A percentile compares a stretch with the other conserved stretches of the same genome.
Conservation (phyloP, 1,284 basidiomycete species). For the Ganoderma meredithae region DNA sequence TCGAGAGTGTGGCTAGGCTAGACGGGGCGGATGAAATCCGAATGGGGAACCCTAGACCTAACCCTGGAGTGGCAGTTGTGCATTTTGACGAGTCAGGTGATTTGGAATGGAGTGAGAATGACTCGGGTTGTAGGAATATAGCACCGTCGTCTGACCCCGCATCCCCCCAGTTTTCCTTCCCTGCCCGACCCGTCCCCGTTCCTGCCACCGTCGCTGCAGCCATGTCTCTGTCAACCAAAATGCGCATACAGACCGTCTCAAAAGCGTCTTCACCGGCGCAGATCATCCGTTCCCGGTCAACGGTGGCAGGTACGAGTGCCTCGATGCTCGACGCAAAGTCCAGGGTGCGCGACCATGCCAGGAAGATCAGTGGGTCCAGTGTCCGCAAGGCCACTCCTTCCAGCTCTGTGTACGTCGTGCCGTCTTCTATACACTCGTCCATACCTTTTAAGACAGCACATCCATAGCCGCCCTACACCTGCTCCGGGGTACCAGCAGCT, state of each 20-base stretch:
- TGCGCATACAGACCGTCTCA: constrained; percentile 54
- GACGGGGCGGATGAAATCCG: too few species aligned
- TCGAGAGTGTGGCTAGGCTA: not conserved
- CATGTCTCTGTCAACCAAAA: constrained; percentile 41
- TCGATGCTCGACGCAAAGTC: constrained; percentile 75
- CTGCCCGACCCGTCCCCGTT: constrained; percentile 6
- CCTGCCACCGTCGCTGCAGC: constrained; percentile 23
- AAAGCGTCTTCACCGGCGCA: constrained; percentile 49
- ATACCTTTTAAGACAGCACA: constrained; percentile 11
- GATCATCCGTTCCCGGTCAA: constrained; percentile 61
- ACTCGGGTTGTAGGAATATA: constrained; percentile 12
- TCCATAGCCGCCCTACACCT: constrained; percentile 66
- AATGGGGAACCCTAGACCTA: constrained; percentile 15
- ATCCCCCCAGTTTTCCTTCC: constrained; percentile 22
- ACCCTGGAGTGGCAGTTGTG: constrained; percentile 14
- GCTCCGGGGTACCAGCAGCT: constrained; percentile 73
- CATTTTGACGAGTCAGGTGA: constrained; percentile 26
- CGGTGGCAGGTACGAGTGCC: constrained; percentile 45
- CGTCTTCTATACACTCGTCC: not conserved
- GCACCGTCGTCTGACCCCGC: constrained; percentile 20
- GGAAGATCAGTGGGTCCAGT: constrained; percentile 74
- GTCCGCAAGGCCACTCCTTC: constrained; percentile 61
- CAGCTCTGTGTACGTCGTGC: constrained; percentile 56
- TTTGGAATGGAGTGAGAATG: constrained; percentile 19
- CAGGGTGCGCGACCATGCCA: constrained; percentile 72